Conservation (phyloP, 306 rosid species). For the Quercus engelmannii region DNA sequence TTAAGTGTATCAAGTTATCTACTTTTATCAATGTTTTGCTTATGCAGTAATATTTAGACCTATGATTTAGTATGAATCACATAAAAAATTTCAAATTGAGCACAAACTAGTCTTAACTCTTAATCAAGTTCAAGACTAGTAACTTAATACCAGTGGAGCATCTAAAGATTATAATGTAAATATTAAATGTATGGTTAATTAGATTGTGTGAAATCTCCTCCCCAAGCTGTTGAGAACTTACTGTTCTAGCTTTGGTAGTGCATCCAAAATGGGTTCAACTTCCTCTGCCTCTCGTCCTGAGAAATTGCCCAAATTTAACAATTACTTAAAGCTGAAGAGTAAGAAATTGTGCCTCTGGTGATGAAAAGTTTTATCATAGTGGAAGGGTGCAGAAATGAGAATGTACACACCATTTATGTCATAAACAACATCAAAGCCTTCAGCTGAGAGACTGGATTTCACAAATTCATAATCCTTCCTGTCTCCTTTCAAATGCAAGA, state of each 20-base stretch:
- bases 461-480: conserved; percentile 85
- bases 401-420: conserved; percentile 77
- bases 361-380: not conserved
- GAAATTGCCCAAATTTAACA: conserved; percentile 9
- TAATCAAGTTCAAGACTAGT: not conserved
- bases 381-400: not conserved
- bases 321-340: conserved; percentile 4
- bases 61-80: not conserved
- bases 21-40: not conserved
- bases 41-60: not conserved
- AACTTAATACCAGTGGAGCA: not conserved
- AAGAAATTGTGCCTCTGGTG: not conserved
- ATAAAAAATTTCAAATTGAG: not conserved
- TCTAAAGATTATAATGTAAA: not conserved
- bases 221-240: conserved; percentile 34
- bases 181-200: not conserved
- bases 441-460: conserved; percentile 79
- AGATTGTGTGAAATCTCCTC: not conserved
- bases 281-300: conserved; percentile 94
- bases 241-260: conserved; percentile 88
- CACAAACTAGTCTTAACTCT: not conserved
- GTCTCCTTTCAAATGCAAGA: conserved; percentile 93
- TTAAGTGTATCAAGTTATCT: not conserved
- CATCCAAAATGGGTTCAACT: conserved; percentile 82
- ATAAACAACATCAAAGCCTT: conserved; percentile 88